These are phyloP conservation scores for Kodamaea arcana DNA, from an alignment of 1,139 yeast genomes.

Conservation along the genomic window DNA sequence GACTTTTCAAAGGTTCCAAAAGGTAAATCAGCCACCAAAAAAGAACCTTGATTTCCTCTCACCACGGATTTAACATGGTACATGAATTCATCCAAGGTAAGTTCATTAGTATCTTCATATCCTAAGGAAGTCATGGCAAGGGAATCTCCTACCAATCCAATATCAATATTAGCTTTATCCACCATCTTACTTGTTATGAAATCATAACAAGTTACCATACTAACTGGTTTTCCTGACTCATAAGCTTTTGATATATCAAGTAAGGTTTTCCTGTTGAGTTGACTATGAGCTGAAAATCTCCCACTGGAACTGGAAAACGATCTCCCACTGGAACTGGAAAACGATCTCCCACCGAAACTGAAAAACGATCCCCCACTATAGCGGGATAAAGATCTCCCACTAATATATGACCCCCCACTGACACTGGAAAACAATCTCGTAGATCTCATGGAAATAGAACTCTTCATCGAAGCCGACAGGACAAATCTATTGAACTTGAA, in stretches of 20 bases:
- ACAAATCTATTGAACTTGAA: too few species aligned
- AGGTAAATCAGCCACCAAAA: conserved; percentile 84
- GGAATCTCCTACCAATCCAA: conserved; percentile 84
- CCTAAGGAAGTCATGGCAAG: conserved; percentile 91
- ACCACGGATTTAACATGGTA: conserved; percentile 74
- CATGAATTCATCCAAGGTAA: conserved; percentile 72
- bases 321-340: conserved; percentile 9
- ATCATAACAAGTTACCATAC: conserved; percentile 86
- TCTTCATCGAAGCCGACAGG: too few species aligned
- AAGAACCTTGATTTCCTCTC: conserved; percentile 63
- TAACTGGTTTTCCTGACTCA: conserved; percentile 47
- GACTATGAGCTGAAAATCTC: conserved; percentile 11
- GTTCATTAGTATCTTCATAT: conserved; percentile 68
- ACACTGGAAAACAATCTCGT: too few species aligned
- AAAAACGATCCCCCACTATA: conserved; percentile 7
- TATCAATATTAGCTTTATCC: conserved; percentile 65
- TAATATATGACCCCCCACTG: too few species aligned
- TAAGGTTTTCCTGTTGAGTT: conserved; percentile 24
- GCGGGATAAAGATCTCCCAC: conserved; percentile 9
- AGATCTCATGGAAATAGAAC: too few species aligned
- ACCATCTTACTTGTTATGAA: conserved; percentile 72
- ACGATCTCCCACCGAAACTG: conserved; percentile 7
- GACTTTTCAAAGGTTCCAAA: conserved; percentile 80
- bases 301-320: conserved; percentile 9
- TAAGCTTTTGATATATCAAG: conserved; percentile 43